Conservation (phyloP, 768 basidiomycete genomes). For the Lactarius trivialis region DNA sequence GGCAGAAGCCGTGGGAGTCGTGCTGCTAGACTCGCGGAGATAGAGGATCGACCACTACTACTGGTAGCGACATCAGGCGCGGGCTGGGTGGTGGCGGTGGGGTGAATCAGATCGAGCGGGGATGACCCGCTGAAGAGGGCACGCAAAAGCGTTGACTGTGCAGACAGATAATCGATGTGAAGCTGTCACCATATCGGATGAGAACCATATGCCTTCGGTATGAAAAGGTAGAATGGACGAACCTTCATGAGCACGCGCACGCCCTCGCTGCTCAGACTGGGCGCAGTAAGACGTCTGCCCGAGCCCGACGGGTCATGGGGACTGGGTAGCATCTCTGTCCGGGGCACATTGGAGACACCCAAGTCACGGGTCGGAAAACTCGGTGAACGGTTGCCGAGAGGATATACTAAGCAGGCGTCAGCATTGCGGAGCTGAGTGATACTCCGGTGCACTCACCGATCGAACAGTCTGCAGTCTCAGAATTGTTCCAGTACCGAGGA, state of each 20-base stretch:
- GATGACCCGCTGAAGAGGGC: conserved; percentile 64
- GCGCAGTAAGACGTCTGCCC: conserved; percentile 47
- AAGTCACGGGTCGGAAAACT: not conserved
- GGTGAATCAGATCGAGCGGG: conserved; percentile 48
- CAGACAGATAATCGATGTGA: conserved; percentile 76
- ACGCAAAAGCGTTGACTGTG: conserved; percentile 70
- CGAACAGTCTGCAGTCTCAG: conserved; percentile 74
- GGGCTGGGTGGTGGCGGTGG: conserved; percentile 24
- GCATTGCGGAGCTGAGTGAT: not conserved
- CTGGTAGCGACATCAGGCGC: conserved; percentile 16
- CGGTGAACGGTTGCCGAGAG: not conserved
- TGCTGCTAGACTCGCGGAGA: conserved; percentile 37
- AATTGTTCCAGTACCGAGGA: conserved; percentile 64
- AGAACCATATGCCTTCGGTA: not conserved
- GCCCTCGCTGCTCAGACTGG: conserved; percentile 38
- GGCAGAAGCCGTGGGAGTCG: conserved; percentile 65
- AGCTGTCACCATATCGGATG: conserved; percentile 39
- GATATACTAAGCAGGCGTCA: conserved; percentile 15
- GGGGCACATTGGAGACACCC: conserved; percentile 7
- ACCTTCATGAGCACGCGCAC: conserved; percentile 62
- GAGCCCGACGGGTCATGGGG: conserved; percentile 38
- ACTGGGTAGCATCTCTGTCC: conserved; percentile 19
- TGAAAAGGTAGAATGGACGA: conserved; percentile 21
- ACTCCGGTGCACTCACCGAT: conserved; percentile 40
- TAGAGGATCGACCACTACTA: conserved; percentile 26